Percentiles rank a stretch among this genome's conserved stretches.
Conservation (phyloP, 345 rosid species). For the Rhodomyrtus tomentosa region DNA sequence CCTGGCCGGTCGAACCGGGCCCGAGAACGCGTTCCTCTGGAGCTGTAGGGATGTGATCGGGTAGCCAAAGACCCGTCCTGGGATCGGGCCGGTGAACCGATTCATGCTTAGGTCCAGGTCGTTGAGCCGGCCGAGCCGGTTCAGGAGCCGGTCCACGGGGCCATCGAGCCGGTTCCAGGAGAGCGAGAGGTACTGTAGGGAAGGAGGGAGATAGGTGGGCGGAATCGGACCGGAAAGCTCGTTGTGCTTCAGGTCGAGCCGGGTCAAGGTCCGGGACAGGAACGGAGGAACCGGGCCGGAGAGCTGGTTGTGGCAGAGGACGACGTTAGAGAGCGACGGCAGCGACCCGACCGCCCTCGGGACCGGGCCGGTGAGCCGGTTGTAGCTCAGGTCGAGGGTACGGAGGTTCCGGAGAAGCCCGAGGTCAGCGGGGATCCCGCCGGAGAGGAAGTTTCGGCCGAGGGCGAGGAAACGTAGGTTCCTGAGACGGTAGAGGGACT, state of each 20-base stretch:
- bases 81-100: slow-evolving; percentile 66
- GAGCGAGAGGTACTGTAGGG: slow-evolving; percentile 73
- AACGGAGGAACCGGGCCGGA: slow-evolving; percentile 70
- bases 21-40: slow-evolving; percentile 61
- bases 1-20: slow-evolving; percentile 42
- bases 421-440: slow-evolving; percentile 56
- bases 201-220: slow-evolving; percentile 45
- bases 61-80: slow-evolving; percentile 38
- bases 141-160: slow-evolving; percentile 43
- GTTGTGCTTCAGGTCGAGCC: slow-evolving; percentile 76
- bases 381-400: slow-evolving; percentile 84
- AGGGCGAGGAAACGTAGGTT: slow-evolving; percentile 63
- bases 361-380: slow-evolving; percentile 54
- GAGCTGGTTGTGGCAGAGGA: slow-evolving; percentile 74
- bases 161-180: slow-evolving; percentile 71
- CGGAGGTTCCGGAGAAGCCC: slow-evolving; percentile 45
- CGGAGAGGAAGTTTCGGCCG: slow-evolving; percentile 58
- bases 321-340: slow-evolving; percentile 55
- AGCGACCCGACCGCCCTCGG: slow-evolving; percentile 54
- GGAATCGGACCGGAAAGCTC: slow-evolving; percentile 48
- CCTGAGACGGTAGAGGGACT: slow-evolving; percentile 36
- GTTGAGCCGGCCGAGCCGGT: slow-evolving; percentile 48
- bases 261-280: slow-evolving; percentile 38
- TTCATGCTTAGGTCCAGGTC: slow-evolving; percentile 74
- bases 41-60: slow-evolving; percentile 62